These are phyloP conservation scores for Geotrichum ghanense DNA, from an alignment of 805 yeast genomes.

Conservation along the genomic window DNA sequence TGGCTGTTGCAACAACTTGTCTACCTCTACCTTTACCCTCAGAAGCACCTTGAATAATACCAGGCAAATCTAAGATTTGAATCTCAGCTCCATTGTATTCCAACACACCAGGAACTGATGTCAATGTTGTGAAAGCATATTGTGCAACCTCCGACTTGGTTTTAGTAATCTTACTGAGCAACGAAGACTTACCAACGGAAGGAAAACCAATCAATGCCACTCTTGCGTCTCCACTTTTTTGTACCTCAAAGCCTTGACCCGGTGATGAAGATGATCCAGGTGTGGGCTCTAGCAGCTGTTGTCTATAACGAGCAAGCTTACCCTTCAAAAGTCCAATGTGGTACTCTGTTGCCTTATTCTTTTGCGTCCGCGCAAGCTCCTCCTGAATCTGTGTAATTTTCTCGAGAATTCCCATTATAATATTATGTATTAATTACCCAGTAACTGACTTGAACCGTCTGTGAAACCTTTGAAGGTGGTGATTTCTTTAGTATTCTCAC, in stretches of 20 bases:
- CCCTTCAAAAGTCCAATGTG: constrained; percentile 92
- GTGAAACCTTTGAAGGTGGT: too few species aligned
- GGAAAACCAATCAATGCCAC: constrained; percentile 95
- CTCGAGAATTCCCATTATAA: constrained; percentile 32
- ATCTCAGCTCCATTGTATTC: constrained; percentile 95
- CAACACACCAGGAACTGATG: constrained; percentile 92
- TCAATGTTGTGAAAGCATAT: constrained; percentile 90
- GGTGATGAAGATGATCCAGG: constrained; percentile 58
- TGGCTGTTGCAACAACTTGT: constrained; percentile 92
- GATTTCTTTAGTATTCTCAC: too few species aligned
- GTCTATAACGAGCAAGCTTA: constrained; percentile 82
- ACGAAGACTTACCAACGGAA: constrained; percentile 92
- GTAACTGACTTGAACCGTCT: too few species aligned
- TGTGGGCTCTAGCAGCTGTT: constrained; percentile 84
- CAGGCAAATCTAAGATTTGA: constrained; percentile 95
- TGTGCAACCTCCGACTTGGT: constrained; percentile 93
- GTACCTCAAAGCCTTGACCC: constrained; percentile 88
- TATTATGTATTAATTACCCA: too few species aligned
- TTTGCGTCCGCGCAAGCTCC: constrained; percentile 90
- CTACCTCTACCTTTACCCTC: constrained; percentile 97
- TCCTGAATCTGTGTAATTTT: constrained; percentile 83
- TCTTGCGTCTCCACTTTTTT: constrained; percentile 93
- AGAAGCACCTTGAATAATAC: constrained; percentile 91
- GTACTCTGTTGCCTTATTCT: constrained; percentile 96
- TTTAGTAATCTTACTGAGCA: constrained; percentile 78